A percentile compares a stretch with the other conserved stretches of the same genome.
phyloP scores from a whole-genome alignment of 1,139 yeast genomes.

The Fermentozyma sake region DNA sequence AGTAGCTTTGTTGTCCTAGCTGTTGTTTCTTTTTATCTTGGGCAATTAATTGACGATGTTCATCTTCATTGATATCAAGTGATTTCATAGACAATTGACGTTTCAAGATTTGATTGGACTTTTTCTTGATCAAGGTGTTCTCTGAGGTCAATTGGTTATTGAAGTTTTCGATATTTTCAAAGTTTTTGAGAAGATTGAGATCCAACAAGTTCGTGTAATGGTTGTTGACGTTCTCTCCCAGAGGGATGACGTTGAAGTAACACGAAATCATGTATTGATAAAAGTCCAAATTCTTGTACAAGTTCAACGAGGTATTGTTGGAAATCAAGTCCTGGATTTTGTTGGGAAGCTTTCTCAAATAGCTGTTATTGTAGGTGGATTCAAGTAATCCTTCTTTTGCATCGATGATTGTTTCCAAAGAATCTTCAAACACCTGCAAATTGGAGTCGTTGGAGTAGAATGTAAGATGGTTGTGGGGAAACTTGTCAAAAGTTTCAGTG shows the following conservation, averaged over 20 bases:
- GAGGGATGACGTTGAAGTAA: constrained; percentile 35
- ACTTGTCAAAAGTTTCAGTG: constrained; percentile 21
- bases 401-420: constrained; percentile 27
- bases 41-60: no score
- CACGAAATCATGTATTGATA: constrained; percentile 42
- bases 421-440: constrained; percentile 30
- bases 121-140: constrained; percentile 24
- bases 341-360: constrained; percentile 29
- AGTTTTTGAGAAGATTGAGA: constrained; percentile 37
- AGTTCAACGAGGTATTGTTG: constrained; percentile 27
- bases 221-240: constrained; percentile 24
- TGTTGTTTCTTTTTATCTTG: no score
- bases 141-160: constrained; percentile 29
- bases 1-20: no score
- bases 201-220: constrained; percentile 36
- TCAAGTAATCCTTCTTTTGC: constrained; percentile 21
- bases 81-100: constrained; percentile 35
- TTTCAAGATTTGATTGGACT: constrained; percentile 28
- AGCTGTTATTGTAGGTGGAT: constrained; percentile 18
- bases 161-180: constrained; percentile 31
- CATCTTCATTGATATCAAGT: constrained; percentile 8
- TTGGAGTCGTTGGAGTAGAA: constrained; percentile 39
- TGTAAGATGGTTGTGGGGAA: constrained; percentile 34
- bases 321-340: constrained; percentile 34
- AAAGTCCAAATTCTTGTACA: constrained; percentile 32